Percentiles rank a stretch among this genome's conserved stretches.
Evolutionary conservation across 805 yeast species (phyloP).

Genomic region (Cyberlindnera japonica): DNA sequence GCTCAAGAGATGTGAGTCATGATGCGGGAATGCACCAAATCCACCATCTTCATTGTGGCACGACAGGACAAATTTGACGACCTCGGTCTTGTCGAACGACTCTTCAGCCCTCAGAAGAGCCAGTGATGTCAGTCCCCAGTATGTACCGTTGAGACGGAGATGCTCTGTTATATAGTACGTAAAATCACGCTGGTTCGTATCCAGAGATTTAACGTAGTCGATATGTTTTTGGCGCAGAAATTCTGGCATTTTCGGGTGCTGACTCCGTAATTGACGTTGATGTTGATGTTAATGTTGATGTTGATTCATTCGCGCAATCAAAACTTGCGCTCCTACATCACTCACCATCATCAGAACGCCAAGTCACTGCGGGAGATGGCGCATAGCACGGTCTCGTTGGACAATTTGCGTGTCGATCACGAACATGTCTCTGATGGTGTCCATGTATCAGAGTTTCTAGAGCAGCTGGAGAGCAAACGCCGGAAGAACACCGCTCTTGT

Average conservation of each 20-base stretch:
- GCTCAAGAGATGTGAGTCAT: conserved; percentile 82
- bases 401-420: conserved; percentile 26
- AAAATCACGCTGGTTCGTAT: conserved; percentile 51
- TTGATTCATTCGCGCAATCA: conserved; percentile 2
- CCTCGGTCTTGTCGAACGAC: conserved; percentile 56
- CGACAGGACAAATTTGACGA: conserved; percentile 61
- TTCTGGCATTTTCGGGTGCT: conserved; percentile 1
- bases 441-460: conserved; percentile 28
- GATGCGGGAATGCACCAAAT: conserved; percentile 84
- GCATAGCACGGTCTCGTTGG: conserved; percentile 15
- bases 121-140: conserved; percentile 90
- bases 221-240: conserved; percentile 49
- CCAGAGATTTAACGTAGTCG: conserved; percentile 50
- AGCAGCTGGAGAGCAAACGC: conserved; percentile 27
- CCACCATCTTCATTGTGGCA: conserved; percentile 74
- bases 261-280: neutral
- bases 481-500: conserved; percentile 31
- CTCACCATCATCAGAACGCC: no score
- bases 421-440: conserved; percentile 24
- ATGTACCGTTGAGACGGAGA: conserved; percentile 82
- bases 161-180: conserved; percentile 92
- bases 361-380: conserved; percentile 1
- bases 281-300: neutral
- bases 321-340: no score
- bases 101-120: conserved; percentile 52